Evolutionary conservation across 179 eudicot genomes (phyloP).

Genomic region (Nepenthes alata): DNA sequence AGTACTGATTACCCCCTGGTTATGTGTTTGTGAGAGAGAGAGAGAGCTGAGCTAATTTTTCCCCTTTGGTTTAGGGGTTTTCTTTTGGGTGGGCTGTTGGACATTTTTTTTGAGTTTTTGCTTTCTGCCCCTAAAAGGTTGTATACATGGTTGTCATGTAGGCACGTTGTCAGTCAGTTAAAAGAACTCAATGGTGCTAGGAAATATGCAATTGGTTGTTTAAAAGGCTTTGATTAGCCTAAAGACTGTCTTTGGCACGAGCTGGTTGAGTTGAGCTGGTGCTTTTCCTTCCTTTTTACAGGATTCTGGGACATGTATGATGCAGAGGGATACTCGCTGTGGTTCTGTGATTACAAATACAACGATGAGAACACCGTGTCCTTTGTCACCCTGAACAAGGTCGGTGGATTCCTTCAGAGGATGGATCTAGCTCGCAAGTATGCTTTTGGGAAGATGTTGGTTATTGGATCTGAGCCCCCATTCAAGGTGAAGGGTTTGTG

Average conservation of each 20-base stretch:
- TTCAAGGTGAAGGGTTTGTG: slow-evolving; percentile 79
- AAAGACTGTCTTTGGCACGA: background rate
- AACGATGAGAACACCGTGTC: slow-evolving; percentile 71
- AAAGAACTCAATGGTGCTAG: background rate
- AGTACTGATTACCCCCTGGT: too few relatives aligned
- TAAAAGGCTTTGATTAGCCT: background rate
- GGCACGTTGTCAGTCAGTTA: too few relatives aligned
- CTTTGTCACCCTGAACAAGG: slow-evolving; percentile 72
- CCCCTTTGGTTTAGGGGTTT: too few relatives aligned
- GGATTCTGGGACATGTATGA: slow-evolving; percentile 97
- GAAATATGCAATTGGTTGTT: background rate
- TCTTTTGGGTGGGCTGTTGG: too few relatives aligned
- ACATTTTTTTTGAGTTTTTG: too few relatives aligned
- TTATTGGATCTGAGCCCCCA: slow-evolving; percentile 63
- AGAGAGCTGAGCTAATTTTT: too few relatives aligned
- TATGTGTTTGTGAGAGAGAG: too few relatives aligned
- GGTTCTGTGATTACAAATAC: slow-evolving; percentile 88
- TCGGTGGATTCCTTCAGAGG: slow-evolving; percentile 62
- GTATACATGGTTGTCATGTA: background rate
- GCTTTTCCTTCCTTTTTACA: background rate
- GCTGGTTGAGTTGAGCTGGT: background rate
- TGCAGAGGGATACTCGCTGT: slow-evolving; percentile 83
- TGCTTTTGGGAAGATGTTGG: slow-evolving; percentile 81
- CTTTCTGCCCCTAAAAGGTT: background rate
- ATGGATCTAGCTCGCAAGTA: slow-evolving; percentile 88